Evolutionary conservation across 306 rosid species (phyloP).

Genomic region (Glycyrrhiza uralensis): DNA sequence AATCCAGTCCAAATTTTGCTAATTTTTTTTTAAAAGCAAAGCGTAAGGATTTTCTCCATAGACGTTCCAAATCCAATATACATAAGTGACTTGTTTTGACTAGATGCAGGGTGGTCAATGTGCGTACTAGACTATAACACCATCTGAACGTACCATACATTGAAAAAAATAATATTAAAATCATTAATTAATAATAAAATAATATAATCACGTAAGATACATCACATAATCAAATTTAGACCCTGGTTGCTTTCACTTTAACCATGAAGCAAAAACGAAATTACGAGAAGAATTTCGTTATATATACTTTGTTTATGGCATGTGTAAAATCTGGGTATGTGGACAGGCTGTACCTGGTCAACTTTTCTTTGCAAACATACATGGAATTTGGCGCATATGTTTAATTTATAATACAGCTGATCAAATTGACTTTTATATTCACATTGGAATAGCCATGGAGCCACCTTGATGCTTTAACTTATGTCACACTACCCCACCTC

Average conservation of each 20-base stretch:
- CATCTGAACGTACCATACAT: not conserved
- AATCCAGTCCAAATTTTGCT: not conserved
- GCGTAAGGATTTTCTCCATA: not conserved
- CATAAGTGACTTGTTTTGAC: conserved; percentile 6
- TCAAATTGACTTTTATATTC: conserved; percentile 31
- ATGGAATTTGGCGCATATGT: conserved; percentile 12
- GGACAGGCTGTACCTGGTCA: conserved; percentile 39
- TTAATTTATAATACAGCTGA: conserved; percentile 25
- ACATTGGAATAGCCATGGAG: conserved; percentile 12
- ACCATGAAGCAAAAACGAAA: not conserved
- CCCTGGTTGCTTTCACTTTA: not conserved
- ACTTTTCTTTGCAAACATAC: conserved; percentile 20
- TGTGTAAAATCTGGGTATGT: not conserved
- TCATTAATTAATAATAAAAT: not conserved
- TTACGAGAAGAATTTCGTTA: not conserved
- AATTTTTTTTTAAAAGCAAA: not conserved
- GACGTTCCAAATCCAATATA: not conserved
- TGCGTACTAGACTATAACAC: not conserved
- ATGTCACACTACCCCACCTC: not conserved
- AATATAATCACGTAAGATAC: not conserved
- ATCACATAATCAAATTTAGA: not conserved
- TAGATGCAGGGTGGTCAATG: not conserved
- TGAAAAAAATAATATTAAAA: not conserved
- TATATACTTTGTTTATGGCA: not conserved
- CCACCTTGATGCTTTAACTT: conserved; percentile 31